These are phyloP conservation scores for Prunus padus DNA, from an alignment of 306 rosid species.

Conservation along the genomic window DNA sequence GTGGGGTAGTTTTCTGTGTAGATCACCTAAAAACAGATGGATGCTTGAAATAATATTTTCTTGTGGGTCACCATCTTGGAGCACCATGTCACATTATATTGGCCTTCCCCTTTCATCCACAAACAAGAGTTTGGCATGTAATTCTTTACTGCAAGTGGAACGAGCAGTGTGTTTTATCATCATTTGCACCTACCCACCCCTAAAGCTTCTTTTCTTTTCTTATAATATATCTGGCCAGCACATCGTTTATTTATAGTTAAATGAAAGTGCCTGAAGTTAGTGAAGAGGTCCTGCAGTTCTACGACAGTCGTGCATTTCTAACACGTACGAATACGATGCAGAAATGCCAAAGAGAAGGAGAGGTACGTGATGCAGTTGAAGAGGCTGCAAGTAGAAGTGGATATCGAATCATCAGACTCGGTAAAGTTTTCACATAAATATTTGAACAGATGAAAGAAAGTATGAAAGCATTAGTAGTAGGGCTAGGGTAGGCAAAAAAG, in stretches of 20 bases:
- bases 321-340: background rate
- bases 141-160: constrained; percentile 3
- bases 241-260: background rate
- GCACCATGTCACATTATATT: constrained; percentile 17
- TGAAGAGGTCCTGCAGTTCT: background rate
- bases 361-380: background rate
- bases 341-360: background rate
- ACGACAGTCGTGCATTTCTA: background rate
- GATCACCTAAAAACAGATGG: background rate
- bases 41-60: background rate
- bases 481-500: background rate
- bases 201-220: constrained; percentile 6
- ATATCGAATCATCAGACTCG: background rate
- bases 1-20: background rate
- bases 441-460: background rate
- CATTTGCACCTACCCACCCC: constrained; percentile 21
- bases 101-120: constrained; percentile 14
- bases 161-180: constrained; percentile 2
- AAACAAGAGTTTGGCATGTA: constrained; percentile 10
- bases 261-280: background rate
- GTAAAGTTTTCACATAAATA: background rate
- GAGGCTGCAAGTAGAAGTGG: background rate
- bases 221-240: background rate
- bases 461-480: background rate
- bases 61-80: constrained; percentile 18